Percentiles rank a stretch among this genome's conserved stretches.
phyloP scores from a whole-genome alignment of 768 basidiomycete genomes.

The Hypholoma sublateritium region DNA sequence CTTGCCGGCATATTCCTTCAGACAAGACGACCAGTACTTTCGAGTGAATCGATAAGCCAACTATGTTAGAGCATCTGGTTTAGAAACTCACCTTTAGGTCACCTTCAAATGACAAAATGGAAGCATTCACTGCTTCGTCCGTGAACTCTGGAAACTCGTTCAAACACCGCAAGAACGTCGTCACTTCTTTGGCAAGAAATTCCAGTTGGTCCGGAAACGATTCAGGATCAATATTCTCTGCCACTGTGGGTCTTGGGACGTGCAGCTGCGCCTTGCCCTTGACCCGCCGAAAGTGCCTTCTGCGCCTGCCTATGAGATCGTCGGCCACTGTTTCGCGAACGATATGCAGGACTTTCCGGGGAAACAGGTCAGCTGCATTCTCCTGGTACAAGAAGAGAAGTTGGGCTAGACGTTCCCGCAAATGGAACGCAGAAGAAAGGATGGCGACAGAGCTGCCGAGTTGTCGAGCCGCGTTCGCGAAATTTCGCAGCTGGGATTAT shows the following conservation, averaged over 20 bases:
- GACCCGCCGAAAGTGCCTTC: conserved; percentile 28
- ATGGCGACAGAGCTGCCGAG: conserved; percentile 78
- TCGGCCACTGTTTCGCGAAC: conserved; percentile 34
- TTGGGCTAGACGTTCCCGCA: conserved; percentile 68
- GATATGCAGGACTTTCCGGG: conserved; percentile 54
- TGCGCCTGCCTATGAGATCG: conserved; percentile 28
- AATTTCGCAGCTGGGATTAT: conserved; percentile 59
- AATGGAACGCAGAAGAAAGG: conserved; percentile 68
- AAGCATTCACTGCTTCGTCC: conserved; percentile 69
- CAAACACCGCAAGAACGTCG: conserved; percentile 65
- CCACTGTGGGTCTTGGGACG: conserved; percentile 50
- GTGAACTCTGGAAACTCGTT: conserved; percentile 82
- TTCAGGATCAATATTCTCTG: conserved; percentile 61
- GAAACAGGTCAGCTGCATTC: conserved; percentile 78
- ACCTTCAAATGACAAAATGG: conserved; percentile 65
- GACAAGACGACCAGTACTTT: conserved; percentile 75
- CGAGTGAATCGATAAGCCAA: background rate
- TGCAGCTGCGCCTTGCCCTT: conserved; percentile 46
- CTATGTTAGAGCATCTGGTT: background rate
- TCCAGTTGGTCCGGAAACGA: conserved; percentile 67
- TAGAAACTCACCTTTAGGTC: conserved; percentile 56
- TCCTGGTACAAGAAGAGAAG: conserved; percentile 71
- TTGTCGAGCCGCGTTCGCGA: conserved; percentile 74
- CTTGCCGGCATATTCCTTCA: conserved; percentile 61
- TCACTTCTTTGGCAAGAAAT: conserved; percentile 61